Evolutionary conservation across 1,139 yeast species (phyloP), one percentile per base, ranked within the genome.

Genomic region (Blastobotrys capitulatus): DNA sequence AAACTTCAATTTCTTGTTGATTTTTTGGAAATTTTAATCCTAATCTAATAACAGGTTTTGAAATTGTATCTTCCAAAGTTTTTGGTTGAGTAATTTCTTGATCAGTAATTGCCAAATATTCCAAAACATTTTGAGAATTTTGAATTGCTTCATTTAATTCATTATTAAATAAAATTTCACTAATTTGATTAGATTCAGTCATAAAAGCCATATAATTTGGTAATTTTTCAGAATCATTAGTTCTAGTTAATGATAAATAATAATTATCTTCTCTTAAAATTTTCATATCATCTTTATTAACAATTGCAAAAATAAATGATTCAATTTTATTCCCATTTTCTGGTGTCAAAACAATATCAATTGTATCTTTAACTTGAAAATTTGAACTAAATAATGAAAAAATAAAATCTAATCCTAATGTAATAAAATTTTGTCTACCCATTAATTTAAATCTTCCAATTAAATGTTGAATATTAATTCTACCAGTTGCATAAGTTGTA

Each of bases 161-260:
- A 52, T 80, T 74, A 46, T 80, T 74, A 56, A 77, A 74, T 52
- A 85, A 70, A 56, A 79, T 73, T 7, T 82, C 88, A 60, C 83
- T 88, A 68, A 87, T 75, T 65, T 90, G 97, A 54, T 81, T 77
- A 51, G 80, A 80, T 73, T 92, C 98, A 60, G 87, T 76, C 98
- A 92, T 90, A 70, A 81, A 87, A 20, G 89, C 96, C 64, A 78
- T 85, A 46, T 57, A 57, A 51, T 85, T 79, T 43, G 97, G 96
- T 60, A 90, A 73, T 59, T 77, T 75, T 29, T 77, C 67, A 29
- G 89, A 82, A 62, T 82, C 87, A 37, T 84, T 63, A 38, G 96
- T 88, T 61, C 80, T 86, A 58, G 97, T 87, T 63, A 90, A 76
- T 1, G 96, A 85, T 63, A 90, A 74, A 69, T 73, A 90, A 71